Base-by-base conservation (phyloP, 202 grass and related monocot species). In the Setaria italica region DNA sequence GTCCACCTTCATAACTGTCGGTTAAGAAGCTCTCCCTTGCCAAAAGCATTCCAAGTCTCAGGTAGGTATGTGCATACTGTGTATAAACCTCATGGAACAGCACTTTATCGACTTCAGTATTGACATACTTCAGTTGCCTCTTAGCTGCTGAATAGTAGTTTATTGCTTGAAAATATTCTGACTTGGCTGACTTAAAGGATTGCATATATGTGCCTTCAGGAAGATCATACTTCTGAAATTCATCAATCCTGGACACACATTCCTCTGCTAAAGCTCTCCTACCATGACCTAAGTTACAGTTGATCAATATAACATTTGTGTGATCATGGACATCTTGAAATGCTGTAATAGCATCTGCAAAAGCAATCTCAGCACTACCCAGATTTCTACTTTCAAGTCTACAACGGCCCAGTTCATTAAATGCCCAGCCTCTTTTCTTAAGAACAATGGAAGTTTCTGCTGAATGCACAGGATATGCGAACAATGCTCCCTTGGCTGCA, bases 231-330 rank as follows among this genome's bases (percentile, higher is more conserved):
- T 88, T 94, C 80, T 92, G 89, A 83, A 94, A 91, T 70, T 94
- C 90, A 71, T 93, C 90, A 77, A 94, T 90, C 79, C 87, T 96
- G 45, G 85, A 87, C 32, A 92, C 87, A 55, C 88, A 80, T 75
- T 99, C 87, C 90, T 99, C 97, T 19, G 93, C 97, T 88, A 92
- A 92, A 84, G 97, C 92, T 88, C 97, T 94, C 94, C 97, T 94
- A 82, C 97, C 97, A 85, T 99, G 93, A 66, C 93, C 97, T 75
- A 96, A 92, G 72, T 99, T 99, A 80, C 93, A 99, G 76, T 96
- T 96, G 76, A 99, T 99, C 74, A 99, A 85, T 92, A 99, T 96
- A 66, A 99, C 85, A 86, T 99, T 99, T 66, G 89, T 88, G 85
- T 96, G 87, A 66, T 99, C 97, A 63, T 59, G 88, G 75, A 94